A percentile compares a stretch with the other conserved stretches of the same genome.
Conservation (phyloP, 2,329 filamentous ascomycete species). For the Xylariaceae sp. region DNA sequence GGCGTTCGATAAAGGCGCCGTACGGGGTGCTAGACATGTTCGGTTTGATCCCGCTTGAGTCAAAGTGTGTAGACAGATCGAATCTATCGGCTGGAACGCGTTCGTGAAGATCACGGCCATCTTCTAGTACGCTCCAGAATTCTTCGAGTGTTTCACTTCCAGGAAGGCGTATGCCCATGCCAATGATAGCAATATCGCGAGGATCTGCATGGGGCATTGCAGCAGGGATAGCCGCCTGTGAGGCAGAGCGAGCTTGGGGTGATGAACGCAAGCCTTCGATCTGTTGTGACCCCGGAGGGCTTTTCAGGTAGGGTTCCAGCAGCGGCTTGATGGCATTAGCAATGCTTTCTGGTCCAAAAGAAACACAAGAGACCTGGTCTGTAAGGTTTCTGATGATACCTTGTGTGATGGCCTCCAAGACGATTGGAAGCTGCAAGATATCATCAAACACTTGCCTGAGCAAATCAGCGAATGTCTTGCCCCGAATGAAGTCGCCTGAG, state of each 20-base stretch:
- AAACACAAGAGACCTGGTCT: not conserved
- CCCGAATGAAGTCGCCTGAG: not conserved
- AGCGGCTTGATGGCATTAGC: not conserved
- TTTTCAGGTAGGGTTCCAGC: not conserved
- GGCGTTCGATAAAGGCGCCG: slow-evolving; percentile 26
- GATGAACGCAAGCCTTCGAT: not conserved
- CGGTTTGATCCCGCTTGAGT: slow-evolving; percentile 14
- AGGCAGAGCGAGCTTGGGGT: not conserved
- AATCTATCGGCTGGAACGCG: slow-evolving; percentile 19
- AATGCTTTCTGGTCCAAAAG: slow-evolving; percentile 6
- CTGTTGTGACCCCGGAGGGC: not conserved
- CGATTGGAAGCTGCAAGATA: slow-evolving; percentile 10
- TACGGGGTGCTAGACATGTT: slow-evolving; percentile 25
- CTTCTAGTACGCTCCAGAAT: slow-evolving; percentile 29
- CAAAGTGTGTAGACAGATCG: slow-evolving; percentile 24
- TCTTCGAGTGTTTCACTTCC: slow-evolving; percentile 23
- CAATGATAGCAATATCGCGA: slow-evolving; percentile 26
- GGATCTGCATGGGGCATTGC: not conserved
- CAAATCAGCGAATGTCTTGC: not conserved
- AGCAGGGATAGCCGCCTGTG: not conserved
- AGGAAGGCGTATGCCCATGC: slow-evolving; percentile 29
- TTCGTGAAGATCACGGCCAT: slow-evolving; percentile 30
- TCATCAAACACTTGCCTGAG: not conserved
- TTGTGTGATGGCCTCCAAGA: not conserved
- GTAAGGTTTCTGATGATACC: not conserved